These are phyloP conservation scores for Malassezia dermatis DNA, from an alignment of 1,284 basidiomycete species.

Conservation along the genomic window DNA sequence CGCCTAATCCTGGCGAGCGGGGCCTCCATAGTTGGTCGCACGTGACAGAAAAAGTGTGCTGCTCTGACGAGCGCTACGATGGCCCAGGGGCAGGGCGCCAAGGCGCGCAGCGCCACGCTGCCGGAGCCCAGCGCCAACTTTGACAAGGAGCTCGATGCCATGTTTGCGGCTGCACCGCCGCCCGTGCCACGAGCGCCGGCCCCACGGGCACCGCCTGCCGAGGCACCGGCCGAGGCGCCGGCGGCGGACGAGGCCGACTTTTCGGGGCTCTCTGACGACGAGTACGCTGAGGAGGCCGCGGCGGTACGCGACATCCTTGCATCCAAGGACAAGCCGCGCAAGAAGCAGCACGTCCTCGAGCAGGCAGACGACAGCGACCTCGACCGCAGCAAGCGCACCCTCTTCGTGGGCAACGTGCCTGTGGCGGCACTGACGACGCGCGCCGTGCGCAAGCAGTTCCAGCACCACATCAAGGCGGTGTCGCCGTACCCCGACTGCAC, in stretches of 20 bases:
- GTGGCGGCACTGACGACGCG: constrained; percentile 65
- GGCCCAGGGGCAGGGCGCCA: background rate
- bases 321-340: constrained; percentile 15
- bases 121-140: constrained; percentile 12
- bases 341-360: constrained; percentile 26
- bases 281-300: constrained; percentile 6
- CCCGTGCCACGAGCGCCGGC: constrained; percentile 15
- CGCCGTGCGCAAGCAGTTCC: constrained; percentile 50
- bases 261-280: constrained; percentile 1
- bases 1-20: background rate
- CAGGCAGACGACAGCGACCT: constrained; percentile 22
- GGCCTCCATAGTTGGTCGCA: background rate
- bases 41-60: background rate
- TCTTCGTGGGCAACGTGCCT: constrained; percentile 86
- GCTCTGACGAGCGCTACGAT: background rate
- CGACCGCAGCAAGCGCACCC: constrained; percentile 63
- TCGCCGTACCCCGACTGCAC: constrained; percentile 32
- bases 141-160: constrained; percentile 37
- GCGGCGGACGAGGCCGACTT: background rate
- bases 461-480: constrained; percentile 44
- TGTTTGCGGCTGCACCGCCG: constrained; percentile 22
- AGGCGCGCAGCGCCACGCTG: background rate
- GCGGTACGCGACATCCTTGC: constrained; percentile 19
- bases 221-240: constrained; percentile 9
- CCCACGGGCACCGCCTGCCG: constrained; percentile 20